A percentile compares a stretch with the other conserved stretches of the same genome.
Conservation (phyloP, 2,329 filamentous ascomycete genomes). For the Penicillium sumatraense region DNA sequence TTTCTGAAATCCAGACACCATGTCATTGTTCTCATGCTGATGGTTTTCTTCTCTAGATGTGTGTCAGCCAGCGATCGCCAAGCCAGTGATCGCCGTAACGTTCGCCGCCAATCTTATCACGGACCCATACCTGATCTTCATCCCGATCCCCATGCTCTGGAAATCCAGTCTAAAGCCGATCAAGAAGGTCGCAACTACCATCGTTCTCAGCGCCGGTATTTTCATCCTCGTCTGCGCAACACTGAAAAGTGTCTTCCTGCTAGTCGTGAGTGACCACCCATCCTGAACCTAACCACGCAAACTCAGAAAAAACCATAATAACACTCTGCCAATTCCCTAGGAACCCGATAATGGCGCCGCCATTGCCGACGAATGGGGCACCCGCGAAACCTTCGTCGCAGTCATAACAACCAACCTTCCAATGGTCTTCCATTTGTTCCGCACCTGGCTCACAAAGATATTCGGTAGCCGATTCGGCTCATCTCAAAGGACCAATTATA, state of each 20-base stretch:
- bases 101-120: slow-evolving; percentile 58
- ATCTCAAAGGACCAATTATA: slow-evolving; percentile 41
- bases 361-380: slow-evolving; percentile 42
- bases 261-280: slow-evolving; percentile 35
- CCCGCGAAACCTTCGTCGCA: slow-evolving; percentile 46
- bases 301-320: neutral
- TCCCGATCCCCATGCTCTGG: slow-evolving; percentile 62
- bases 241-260: slow-evolving; percentile 55
- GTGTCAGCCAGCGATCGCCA: slow-evolving; percentile 55
- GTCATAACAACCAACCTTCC: slow-evolving; percentile 45
- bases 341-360: slow-evolving; percentile 37
- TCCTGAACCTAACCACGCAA: neutral
- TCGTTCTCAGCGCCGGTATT: slow-evolving; percentile 57
- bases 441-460: slow-evolving; percentile 43
- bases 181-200: slow-evolving; percentile 55
- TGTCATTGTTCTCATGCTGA: slow-evolving; percentile 1
- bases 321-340: slow-evolving; percentile 14
- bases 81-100: slow-evolving; percentile 52
- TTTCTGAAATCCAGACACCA: neutral
- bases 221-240: slow-evolving; percentile 59
- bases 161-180: slow-evolving; percentile 50
- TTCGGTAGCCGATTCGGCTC: slow-evolving; percentile 45
- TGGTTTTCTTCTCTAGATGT: slow-evolving; percentile 34
- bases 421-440: slow-evolving; percentile 48
- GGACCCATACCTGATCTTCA: slow-evolving; percentile 62